These are phyloP conservation scores for Toxoplasma gondii DNA, from an alignment of 169 alveolate genomes.

Conservation along the genomic window DNA sequence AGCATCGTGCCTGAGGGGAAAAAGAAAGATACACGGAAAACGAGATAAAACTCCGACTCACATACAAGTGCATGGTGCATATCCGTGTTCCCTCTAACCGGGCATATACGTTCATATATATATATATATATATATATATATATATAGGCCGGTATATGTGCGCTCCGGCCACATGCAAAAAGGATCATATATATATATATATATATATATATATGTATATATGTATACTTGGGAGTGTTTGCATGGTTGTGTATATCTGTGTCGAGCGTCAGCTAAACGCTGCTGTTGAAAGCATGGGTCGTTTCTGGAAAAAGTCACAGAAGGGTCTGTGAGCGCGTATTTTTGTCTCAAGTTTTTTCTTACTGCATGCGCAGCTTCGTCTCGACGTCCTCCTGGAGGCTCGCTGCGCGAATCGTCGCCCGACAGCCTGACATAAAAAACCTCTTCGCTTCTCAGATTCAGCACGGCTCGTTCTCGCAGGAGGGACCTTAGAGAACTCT, in stretches of 20 bases:
- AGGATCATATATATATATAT: background rate
- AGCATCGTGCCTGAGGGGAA: background rate
- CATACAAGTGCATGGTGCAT: background rate
- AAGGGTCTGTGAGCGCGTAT: background rate
- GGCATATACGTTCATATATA: background rate
- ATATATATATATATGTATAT: background rate
- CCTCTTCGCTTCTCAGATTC: too few species aligned
- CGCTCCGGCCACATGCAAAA: background rate
- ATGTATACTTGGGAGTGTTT: background rate
- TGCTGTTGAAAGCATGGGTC: background rate
- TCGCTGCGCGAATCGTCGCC: background rate
- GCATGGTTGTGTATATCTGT: background rate
- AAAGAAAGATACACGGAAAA: background rate
- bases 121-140: background rate
- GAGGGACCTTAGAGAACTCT: too few species aligned
- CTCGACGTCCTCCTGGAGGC: background rate
- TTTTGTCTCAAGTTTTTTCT: background rate
- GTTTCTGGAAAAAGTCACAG: background rate
- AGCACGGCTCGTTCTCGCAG: too few species aligned
- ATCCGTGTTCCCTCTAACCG: background rate
- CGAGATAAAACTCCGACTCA: background rate
- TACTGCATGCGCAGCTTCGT: background rate
- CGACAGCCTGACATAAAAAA: background rate
- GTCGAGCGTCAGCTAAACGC: background rate
- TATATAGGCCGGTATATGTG: background rate